A percentile compares a stretch with the other conserved stretches of the same genome.
These are phyloP conservation scores for Paragyromitra xinjiangensis DNA, from an alignment of 495 filamentous ascomycete genomes.

Conservation along the genomic window DNA sequence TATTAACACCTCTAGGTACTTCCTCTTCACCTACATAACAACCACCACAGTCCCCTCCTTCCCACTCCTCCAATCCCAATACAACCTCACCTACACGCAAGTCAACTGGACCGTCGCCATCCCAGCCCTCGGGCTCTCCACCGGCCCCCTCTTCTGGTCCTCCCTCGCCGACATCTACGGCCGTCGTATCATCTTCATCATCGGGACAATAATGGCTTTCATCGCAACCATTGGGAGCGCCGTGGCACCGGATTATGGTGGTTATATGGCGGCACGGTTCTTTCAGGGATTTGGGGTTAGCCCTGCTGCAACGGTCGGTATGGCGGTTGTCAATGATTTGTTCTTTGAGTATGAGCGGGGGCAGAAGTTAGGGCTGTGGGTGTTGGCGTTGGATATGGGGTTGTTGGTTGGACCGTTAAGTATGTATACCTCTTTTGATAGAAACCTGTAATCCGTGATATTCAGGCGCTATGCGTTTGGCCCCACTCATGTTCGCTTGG, in stretches of 20 bases:
- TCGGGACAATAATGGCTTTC: slow-evolving; percentile 66
- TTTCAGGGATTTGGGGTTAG: slow-evolving; percentile 71
- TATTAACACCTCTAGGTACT: slow-evolving; percentile 62
- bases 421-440: slow-evolving; percentile 36
- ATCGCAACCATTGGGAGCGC: slow-evolving; percentile 66
- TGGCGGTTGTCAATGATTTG: slow-evolving; percentile 67
- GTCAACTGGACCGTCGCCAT: slow-evolving; percentile 73
- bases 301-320: slow-evolving; percentile 68
- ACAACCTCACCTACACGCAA: slow-evolving; percentile 63
- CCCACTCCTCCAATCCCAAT: slow-evolving; percentile 63
- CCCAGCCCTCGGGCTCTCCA: slow-evolving; percentile 67
- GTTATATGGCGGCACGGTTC: slow-evolving; percentile 70
- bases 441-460: slow-evolving; percentile 5
- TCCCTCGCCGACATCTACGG: slow-evolving; percentile 69
- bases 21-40: slow-evolving; percentile 72
- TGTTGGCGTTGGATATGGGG: slow-evolving; percentile 67
- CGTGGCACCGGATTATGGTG: slow-evolving; percentile 61
- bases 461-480: neutral
- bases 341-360: slow-evolving; percentile 72
- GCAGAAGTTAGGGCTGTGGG: slow-evolving; percentile 71
- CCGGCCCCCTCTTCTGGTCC: slow-evolving; percentile 69
- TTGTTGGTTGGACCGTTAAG: slow-evolving; percentile 66
- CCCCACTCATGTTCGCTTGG: neutral
- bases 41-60: slow-evolving; percentile 71
- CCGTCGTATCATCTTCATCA: slow-evolving; percentile 65